A percentile compares a stretch with the other conserved stretches of the same genome.
These are phyloP conservation scores for Anthostomella pinea DNA, from an alignment of 2,329 filamentous ascomycete genomes.

Conservation along the genomic window DNA sequence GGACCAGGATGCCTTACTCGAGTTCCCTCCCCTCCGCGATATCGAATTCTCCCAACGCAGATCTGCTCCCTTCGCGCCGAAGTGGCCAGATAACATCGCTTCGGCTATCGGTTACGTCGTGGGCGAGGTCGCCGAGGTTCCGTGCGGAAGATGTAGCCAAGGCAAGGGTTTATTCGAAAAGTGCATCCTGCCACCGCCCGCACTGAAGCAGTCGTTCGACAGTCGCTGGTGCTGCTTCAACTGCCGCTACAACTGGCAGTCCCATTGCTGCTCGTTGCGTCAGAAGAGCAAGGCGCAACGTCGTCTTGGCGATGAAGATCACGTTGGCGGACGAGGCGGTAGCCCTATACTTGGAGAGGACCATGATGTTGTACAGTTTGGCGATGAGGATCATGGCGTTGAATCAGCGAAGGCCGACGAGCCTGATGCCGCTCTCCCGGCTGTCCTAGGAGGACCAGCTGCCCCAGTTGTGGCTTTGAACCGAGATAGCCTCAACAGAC, in stretches of 20 bases:
- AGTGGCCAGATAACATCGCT: background rate
- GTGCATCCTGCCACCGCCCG: slow-evolving; percentile 2
- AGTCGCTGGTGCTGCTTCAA: slow-evolving; percentile 1
- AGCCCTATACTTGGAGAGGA: background rate
- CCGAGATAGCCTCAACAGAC: no score
- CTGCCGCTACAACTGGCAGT: slow-evolving; percentile 6
- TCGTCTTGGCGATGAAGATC: no score
- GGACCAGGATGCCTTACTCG: no score
- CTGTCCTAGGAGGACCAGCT: no score
- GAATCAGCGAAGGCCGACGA: no score
- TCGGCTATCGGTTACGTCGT: slow-evolving; percentile 5
- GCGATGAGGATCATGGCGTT: no score
- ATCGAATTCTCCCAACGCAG: no score
- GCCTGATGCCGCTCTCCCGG: no score
- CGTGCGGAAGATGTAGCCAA: slow-evolving; percentile 3
- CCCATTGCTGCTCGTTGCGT: background rate
- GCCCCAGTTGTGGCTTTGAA: no score
- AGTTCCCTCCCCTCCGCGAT: no score
- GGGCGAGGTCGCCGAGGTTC: slow-evolving; percentile 1
- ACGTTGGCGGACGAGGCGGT: background rate
- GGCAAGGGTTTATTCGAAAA: slow-evolving; percentile 1
- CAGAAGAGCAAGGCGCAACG: background rate
- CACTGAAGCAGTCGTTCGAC: background rate
- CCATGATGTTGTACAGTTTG: background rate
- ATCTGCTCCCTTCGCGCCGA: background rate